Conservation (phyloP, 257 asterid species). For the Nicotiana obtusifolia region DNA sequence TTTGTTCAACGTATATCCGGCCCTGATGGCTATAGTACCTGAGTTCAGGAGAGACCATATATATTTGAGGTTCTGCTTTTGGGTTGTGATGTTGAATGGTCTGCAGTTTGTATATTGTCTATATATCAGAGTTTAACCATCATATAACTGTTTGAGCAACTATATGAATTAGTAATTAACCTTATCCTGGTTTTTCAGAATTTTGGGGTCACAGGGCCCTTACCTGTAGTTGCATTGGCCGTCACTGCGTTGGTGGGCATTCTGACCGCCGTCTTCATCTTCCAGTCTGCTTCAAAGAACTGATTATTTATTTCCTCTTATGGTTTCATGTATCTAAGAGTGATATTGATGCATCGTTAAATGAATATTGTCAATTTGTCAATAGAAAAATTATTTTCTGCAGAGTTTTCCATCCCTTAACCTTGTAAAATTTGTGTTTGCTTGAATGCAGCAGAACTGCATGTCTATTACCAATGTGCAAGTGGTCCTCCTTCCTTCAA, state of each 20-base stretch:
- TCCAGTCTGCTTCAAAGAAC: slow-evolving; percentile 74
- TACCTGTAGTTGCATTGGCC: slow-evolving; percentile 50
- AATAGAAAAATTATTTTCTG: neutral
- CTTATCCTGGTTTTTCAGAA: slow-evolving; percentile 23
- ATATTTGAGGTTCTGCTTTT: neutral
- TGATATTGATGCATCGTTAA: neutral
- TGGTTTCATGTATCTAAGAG: neutral
- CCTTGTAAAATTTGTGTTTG: neutral
- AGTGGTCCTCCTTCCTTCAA: neutral
- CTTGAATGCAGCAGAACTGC: neutral
- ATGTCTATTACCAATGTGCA: neutral
- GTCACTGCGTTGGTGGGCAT: slow-evolving; percentile 76
- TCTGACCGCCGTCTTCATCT: slow-evolving; percentile 72
- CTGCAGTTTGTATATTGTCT: neutral
- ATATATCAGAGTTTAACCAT: neutral
- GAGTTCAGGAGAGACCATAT: neutral
- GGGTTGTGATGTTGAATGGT: neutral
- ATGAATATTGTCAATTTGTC: neutral
- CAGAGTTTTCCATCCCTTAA: neutral
- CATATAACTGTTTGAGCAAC: neutral
- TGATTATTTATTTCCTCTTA: slow-evolving; percentile 20
- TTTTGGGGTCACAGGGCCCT: slow-evolving; percentile 36
- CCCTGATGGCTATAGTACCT: neutral
- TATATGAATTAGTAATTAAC: neutral
- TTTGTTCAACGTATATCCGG: too few species aligned